Conservation (phyloP, 2,329 filamentous ascomycete species). For the Aspergillus fumigatiaffinis region DNA sequence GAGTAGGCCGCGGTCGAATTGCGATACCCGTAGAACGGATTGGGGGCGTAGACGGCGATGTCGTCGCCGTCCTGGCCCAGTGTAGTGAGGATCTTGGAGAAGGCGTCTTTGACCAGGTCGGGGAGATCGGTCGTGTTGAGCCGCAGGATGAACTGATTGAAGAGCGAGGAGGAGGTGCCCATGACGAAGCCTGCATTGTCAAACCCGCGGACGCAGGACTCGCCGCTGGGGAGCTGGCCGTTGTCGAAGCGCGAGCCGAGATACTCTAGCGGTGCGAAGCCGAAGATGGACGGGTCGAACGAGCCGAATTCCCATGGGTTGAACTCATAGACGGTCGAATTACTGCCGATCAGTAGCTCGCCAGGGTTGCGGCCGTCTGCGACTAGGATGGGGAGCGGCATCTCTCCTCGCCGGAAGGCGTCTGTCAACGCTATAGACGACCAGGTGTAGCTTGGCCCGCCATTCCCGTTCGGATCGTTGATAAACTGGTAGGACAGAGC, state of each 20-base stretch:
- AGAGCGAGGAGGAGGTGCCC: conserved; percentile 79
- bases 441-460: conserved; percentile 74
- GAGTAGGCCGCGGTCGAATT: conserved; percentile 57
- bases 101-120: conserved; percentile 47
- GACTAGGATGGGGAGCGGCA: conserved; percentile 71
- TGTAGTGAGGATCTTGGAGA: conserved; percentile 50
- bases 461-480: conserved; percentile 59
- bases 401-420: conserved; percentile 59
- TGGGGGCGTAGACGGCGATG: conserved; percentile 69
- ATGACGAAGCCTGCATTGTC: conserved; percentile 81
- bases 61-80: conserved; percentile 63
- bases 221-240: conserved; percentile 54
- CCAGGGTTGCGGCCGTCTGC: conserved; percentile 64
- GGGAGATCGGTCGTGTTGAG: conserved; percentile 55
- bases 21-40: conserved; percentile 69
- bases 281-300: conserved; percentile 68
- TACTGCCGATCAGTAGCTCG: conserved; percentile 59
- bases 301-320: conserved; percentile 77
- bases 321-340: conserved; percentile 73
- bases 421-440: conserved; percentile 67
- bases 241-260: conserved; percentile 68
- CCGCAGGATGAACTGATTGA: conserved; percentile 71
- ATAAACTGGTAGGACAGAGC: conserved; percentile 83
- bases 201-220: conserved; percentile 69
- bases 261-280: conserved; percentile 67